phyloP scores from a whole-genome alignment of 805 yeast species.

The Pichia heedii region DNA sequence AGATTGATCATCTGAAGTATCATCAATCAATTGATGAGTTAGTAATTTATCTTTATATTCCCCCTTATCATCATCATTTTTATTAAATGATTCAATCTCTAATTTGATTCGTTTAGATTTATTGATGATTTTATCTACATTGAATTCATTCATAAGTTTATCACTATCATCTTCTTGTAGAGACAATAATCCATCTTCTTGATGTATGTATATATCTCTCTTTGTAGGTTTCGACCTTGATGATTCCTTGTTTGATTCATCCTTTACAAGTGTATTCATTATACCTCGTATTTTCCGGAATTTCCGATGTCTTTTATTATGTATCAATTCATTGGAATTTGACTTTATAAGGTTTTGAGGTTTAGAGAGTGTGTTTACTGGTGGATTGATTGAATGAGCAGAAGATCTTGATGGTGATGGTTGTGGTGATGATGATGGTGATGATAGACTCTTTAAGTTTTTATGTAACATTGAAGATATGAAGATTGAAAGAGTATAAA shows the following conservation, averaged over 20 bases:
- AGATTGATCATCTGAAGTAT: too few species aligned
- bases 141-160: conserved; percentile 5
- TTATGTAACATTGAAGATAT: neutral
- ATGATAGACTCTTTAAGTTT: neutral
- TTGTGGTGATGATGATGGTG: neutral
- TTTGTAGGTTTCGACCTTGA: neutral
- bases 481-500: too few species aligned
- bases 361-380: neutral
- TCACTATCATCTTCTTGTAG: neutral
- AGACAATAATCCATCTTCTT: neutral
- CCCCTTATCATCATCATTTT: too few species aligned
- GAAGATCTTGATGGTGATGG: too few species aligned
- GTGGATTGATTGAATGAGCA: neutral
- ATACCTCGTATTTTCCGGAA: too few species aligned
- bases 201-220: neutral
- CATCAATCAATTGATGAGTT: too few species aligned
- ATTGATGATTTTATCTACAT: conserved; percentile 1
- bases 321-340: neutral
- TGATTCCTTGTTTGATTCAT: neutral
- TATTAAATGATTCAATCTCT: too few species aligned
- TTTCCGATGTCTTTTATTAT: neutral
- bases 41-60: too few species aligned
- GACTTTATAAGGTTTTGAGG: neutral
- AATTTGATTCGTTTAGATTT: neutral
- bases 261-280: neutral